Conservation (phyloP, 225 moss, liverwort and hornwort genomes). For the Physcomitrium patens region DNA sequence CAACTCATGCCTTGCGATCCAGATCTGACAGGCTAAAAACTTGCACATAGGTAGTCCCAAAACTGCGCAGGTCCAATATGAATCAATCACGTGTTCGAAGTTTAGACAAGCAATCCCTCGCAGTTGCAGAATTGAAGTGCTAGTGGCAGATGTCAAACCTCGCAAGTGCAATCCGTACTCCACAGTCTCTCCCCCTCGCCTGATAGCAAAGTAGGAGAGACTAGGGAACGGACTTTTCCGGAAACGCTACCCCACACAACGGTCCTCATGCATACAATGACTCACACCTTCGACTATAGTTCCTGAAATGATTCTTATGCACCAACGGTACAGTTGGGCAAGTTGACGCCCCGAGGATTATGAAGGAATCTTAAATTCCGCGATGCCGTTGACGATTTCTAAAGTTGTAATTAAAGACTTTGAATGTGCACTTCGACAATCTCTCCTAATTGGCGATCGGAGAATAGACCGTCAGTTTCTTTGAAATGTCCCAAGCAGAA, state of each 20-base stretch:
- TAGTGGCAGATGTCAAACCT: slow-evolving; percentile 9
- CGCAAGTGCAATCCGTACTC: slow-evolving; percentile 3
- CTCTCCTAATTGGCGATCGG: slow-evolving; percentile 6
- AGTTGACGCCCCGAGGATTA: slow-evolving; percentile 26
- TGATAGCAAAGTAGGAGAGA: neutral
- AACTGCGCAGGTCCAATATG: too few species aligned
- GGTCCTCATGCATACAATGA: too few species aligned
- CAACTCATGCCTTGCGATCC: slow-evolving; percentile 16
- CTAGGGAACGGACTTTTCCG: neutral
- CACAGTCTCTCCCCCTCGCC: neutral
- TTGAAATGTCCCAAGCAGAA: neutral
- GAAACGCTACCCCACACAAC: slow-evolving; percentile 16
- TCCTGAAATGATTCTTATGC: slow-evolving; percentile 27
- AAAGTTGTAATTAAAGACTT: slow-evolving; percentile 11
- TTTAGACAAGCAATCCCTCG: slow-evolving; percentile 1
- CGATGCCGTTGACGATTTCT: slow-evolving; percentile 44
- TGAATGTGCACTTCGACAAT: slow-evolving; percentile 31
- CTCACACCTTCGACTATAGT: too few species aligned
- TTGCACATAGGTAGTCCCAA: neutral
- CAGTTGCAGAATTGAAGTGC: neutral
- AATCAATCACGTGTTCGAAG: neutral
- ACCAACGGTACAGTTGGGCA: neutral
- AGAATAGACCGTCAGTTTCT: slow-evolving; percentile 3
- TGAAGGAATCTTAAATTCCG: slow-evolving; percentile 35
- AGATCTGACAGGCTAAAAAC: slow-evolving; percentile 3